Conservation (phyloP, 148 eudicot genomes). For the Fagopyrum tataricum region DNA sequence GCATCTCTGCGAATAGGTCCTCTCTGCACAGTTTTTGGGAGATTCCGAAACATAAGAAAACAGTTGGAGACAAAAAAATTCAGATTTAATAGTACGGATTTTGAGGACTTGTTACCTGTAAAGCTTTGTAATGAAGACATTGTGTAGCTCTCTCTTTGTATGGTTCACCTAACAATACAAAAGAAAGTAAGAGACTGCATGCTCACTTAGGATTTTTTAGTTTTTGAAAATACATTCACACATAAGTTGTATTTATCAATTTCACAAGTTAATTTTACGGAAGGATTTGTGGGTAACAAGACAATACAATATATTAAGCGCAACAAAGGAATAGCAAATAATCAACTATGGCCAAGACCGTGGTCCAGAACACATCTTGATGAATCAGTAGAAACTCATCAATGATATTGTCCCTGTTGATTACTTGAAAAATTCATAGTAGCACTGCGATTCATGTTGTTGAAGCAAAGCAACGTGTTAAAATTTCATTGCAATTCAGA, state of each 20-base stretch:
- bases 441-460: not conserved
- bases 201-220: not conserved
- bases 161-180: conserved; percentile 66
- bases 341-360: not conserved
- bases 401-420: not conserved
- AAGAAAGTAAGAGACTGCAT: not conserved
- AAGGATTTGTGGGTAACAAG: not conserved
- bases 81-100: not conserved
- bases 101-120: conserved; percentile 54
- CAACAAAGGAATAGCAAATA: not conserved
- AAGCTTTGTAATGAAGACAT: conserved; percentile 79
- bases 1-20: conserved; percentile 85
- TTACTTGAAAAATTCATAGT: not conserved
- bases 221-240: not conserved
- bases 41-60: not conserved
- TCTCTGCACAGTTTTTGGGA: conserved; percentile 43
- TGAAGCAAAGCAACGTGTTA: not conserved
- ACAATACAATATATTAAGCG: not conserved
- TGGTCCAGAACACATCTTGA: not conserved
- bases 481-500: not conserved
- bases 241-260: not conserved
- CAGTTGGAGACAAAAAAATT: not conserved
- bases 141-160: conserved; percentile 91
- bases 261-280: not conserved
- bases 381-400: not conserved